Evolutionary conservation across 2,329 filamentous ascomycete genomes (phyloP).

Genomic region (Pseudogymnoascus sp.): DNA sequence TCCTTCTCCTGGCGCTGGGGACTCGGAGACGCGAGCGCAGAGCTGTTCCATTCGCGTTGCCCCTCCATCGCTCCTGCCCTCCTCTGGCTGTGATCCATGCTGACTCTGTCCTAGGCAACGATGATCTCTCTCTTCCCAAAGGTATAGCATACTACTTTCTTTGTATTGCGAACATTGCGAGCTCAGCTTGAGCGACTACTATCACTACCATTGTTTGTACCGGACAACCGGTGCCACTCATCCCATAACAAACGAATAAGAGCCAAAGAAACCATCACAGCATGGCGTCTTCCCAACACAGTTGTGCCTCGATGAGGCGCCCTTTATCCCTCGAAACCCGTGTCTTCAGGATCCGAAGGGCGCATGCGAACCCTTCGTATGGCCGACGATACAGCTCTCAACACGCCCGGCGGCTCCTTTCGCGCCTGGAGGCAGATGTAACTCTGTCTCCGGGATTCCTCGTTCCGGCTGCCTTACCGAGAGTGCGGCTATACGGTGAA

Average conservation of each 20-base stretch:
- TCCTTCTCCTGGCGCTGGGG: neutral
- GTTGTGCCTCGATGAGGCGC: neutral
- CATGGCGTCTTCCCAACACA: neutral
- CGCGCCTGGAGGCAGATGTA: neutral
- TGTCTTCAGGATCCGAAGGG: neutral
- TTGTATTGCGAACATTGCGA: neutral
- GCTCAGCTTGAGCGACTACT: neutral
- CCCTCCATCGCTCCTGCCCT: neutral
- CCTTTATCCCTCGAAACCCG: neutral
- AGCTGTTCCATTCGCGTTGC: neutral
- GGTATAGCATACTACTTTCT: conserved; percentile 34
- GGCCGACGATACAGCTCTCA: neutral
- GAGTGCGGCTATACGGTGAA: neutral
- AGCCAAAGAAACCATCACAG: neutral
- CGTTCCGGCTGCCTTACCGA: neutral
- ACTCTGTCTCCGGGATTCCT: neutral
- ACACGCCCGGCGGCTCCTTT: neutral
- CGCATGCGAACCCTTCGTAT: neutral
- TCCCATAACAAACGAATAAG: neutral
- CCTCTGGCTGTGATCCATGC: neutral
- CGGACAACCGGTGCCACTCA: neutral
- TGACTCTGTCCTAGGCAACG: conserved; percentile 41
- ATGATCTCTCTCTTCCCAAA: conserved; percentile 58
- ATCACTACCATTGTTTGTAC: neutral
- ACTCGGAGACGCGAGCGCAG: neutral